Evolutionary conservation across 352 stramenopile species (phyloP), one percentile per base, ranked within the genome.

Genomic region (Phytophthora ohioensis): DNA sequence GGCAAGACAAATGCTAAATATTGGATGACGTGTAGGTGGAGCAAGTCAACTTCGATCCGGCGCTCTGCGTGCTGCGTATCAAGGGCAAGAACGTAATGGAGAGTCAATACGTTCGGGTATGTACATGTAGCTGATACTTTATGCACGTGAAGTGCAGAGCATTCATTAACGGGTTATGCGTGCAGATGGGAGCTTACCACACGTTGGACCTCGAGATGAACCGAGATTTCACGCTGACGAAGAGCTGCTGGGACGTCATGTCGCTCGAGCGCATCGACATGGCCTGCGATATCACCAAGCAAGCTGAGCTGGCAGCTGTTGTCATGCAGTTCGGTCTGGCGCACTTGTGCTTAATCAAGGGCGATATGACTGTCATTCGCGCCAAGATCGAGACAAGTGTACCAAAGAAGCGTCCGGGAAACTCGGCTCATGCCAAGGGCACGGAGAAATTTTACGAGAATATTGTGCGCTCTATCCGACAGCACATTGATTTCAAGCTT

Each of bases 301-400:
- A 95, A 64, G 97, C 98, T 5, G 97, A 99, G 68, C 79, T 99
- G 17, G 97, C 97, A 12, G 97, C 95, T 45, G 90, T 99, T 43
- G 97, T 99, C 3, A 98, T 99, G 96, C 89, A 98, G 76, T 82
- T 86, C 3, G 97, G 97, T 5, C 78, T 99, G 12, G 97, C 97
- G 30, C 96, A 99, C 76, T 73, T 99, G 34, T 99, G 97, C 78
- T 80, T 99, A n/a, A 97, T 99, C 38, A 99, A 97, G 54, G 95
- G 93, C 9, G 88, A 98, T 57, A 97, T 99, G 79, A 99, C 97
- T 27, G 87, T 99, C 41, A 94, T 97, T 69, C 91, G 94, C 42
- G 91, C 92, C 39, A 93, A 97, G 63, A 97, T 99, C 73, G 97
- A 99, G 73, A 95, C 85, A 12, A 99, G 91, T 73, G 98, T 99